phyloP scores from a whole-genome alignment of 768 basidiomycete species.

The Lepiota subincarnata region DNA sequence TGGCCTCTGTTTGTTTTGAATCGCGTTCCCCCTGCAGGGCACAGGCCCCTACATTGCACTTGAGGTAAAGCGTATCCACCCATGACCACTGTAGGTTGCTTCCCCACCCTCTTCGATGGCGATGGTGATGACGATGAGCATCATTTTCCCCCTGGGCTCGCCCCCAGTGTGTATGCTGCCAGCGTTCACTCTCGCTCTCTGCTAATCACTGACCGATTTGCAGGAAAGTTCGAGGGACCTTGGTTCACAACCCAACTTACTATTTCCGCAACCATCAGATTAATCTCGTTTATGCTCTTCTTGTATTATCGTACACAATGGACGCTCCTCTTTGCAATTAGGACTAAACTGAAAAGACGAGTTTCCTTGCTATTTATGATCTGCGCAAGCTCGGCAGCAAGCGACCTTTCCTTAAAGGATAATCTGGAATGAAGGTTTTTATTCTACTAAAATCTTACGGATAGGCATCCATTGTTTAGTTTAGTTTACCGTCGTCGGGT shows the following conservation, averaged over 20 bases:
- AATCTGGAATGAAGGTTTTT: no score
- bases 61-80: neutral
- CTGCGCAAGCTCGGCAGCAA: no score
- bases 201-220: slow-evolving; percentile 6
- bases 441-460: no score
- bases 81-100: neutral
- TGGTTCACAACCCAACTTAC: slow-evolving; percentile 93
- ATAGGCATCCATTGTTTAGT: no score
- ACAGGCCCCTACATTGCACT: no score
- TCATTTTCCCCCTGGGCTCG: slow-evolving; percentile 54
- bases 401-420: no score
- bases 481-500: no score
- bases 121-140: slow-evolving; percentile 36
- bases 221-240: slow-evolving; percentile 84
- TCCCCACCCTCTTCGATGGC: slow-evolving; percentile 19
- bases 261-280: slow-evolving; percentile 73
- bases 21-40: no score
- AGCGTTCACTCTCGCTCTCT: neutral
- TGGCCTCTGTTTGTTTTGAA: no score
- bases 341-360: slow-evolving; percentile 92
- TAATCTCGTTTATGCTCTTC: slow-evolving; percentile 81
- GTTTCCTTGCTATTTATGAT: slow-evolving; percentile 18
- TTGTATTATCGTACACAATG: slow-evolving; percentile 85
- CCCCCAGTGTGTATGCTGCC: slow-evolving; percentile 55
- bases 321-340: slow-evolving; percentile 87